These are phyloP conservation scores for Fragilaria crotonensis DNA, from an alignment of 108 stramenopile species.

Conservation along the genomic window DNA sequence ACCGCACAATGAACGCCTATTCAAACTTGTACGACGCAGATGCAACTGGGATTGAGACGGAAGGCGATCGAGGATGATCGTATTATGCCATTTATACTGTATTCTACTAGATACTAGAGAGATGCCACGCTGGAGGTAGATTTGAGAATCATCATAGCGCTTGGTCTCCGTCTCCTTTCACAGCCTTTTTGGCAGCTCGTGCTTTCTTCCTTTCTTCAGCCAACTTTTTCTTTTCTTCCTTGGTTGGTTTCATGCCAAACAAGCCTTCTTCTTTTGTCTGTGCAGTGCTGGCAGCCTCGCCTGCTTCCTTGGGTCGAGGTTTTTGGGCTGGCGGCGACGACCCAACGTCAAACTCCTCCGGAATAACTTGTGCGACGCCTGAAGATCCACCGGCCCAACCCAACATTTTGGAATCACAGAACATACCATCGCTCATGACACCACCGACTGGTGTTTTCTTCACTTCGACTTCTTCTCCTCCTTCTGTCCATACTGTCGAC, in stretches of 20 bases:
- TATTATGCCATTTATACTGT: too few relatives aligned
- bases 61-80: too few relatives aligned
- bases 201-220: slow-evolving; percentile 78
- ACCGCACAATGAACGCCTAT: slow-evolving; percentile 79
- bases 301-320: slow-evolving; percentile 43
- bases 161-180: neutral
- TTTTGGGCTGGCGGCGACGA: slow-evolving; percentile 60
- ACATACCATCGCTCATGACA: slow-evolving; percentile 69
- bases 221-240: slow-evolving; percentile 84
- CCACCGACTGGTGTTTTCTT: slow-evolving; percentile 81
- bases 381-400: slow-evolving; percentile 72
- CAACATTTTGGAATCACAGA: slow-evolving; percentile 86
- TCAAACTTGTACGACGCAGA: slow-evolving; percentile 52
- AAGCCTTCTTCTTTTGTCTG: slow-evolving; percentile 33
- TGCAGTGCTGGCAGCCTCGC: slow-evolving; percentile 6
- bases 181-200: slow-evolving; percentile 40
- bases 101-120: too few relatives aligned
- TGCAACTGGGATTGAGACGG: slow-evolving; percentile 49
- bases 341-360: slow-evolving; percentile 50
- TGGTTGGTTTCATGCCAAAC: slow-evolving; percentile 82
- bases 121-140: neutral
- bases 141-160: neutral
- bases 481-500: slow-evolving; percentile 32
- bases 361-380: slow-evolving; percentile 76
- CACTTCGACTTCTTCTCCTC: slow-evolving; percentile 57